A percentile compares a stretch with the other conserved stretches of the same genome.
Conservation (phyloP, 2,329 filamentous ascomycete genomes). For the Calonectria hawksworthii region DNA sequence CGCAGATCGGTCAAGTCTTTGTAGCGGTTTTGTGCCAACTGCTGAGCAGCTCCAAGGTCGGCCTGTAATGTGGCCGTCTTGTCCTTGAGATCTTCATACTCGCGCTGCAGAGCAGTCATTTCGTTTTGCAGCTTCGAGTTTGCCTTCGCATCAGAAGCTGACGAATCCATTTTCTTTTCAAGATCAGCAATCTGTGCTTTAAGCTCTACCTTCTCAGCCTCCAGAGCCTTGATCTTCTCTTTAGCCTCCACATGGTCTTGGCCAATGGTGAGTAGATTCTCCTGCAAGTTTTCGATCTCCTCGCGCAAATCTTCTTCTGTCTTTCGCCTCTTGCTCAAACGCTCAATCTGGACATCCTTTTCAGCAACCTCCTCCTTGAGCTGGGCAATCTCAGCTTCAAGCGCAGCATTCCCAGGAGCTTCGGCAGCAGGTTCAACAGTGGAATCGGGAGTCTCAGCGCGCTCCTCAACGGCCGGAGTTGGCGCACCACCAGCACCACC, state of each 20-base stretch:
- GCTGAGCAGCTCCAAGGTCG: slow-evolving; percentile 87
- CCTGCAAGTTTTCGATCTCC: slow-evolving; percentile 86
- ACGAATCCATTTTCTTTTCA: slow-evolving; percentile 76
- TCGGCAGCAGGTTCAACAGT: slow-evolving; percentile 48
- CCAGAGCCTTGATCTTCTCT: slow-evolving; percentile 79
- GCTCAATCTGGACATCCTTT: slow-evolving; percentile 81
- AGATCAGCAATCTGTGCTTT: slow-evolving; percentile 73
- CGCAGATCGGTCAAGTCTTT: slow-evolving; percentile 88
- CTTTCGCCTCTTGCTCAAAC: slow-evolving; percentile 76
- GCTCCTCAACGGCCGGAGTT: slow-evolving; percentile 47
- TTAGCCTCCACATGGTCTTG: slow-evolving; percentile 88
- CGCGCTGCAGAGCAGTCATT: slow-evolving; percentile 66
- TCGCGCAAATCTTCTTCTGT: slow-evolving; percentile 85
- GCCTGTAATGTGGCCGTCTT: slow-evolving; percentile 81
- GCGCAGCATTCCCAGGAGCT: slow-evolving; percentile 49
- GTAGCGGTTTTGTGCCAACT: slow-evolving; percentile 88
- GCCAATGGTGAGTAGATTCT: slow-evolving; percentile 83
- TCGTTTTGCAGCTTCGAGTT: slow-evolving; percentile 72
- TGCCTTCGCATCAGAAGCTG: slow-evolving; percentile 53
- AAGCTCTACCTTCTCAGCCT: slow-evolving; percentile 76
- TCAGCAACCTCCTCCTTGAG: slow-evolving; percentile 68
- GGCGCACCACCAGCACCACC: slow-evolving; percentile 57
- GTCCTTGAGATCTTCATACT: slow-evolving; percentile 77
- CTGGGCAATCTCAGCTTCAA: slow-evolving; percentile 64
- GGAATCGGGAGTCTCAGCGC: slow-evolving; percentile 54